Percentiles rank a stretch among this genome's conserved stretches.
Evolutionary conservation across 2,329 filamentous ascomycete genomes (phyloP).

Genomic region (Pyricularia sp.): DNA sequence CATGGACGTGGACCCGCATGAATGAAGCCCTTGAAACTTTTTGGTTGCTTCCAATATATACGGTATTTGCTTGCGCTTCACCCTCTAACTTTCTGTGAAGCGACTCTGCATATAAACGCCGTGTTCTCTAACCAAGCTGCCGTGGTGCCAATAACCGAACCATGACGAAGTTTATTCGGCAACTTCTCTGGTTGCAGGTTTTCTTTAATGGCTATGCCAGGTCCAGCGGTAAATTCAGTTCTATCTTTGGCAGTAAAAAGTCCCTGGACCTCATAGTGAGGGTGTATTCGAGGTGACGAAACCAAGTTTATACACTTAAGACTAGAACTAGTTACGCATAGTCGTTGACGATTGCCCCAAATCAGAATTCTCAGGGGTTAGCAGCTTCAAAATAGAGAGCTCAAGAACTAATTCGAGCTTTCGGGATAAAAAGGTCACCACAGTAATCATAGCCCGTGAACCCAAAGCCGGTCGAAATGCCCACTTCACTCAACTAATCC

Average conservation of each 20-base stretch:
- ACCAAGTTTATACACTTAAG: background rate
- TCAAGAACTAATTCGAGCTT: background rate
- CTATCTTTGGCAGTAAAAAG: background rate
- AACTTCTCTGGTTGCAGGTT: conserved; percentile 5
- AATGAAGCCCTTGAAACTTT: too few species aligned
- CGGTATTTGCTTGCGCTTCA: background rate
- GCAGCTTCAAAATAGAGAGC: too few species aligned
- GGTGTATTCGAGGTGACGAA: background rate
- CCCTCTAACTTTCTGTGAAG: background rate
- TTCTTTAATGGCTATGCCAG: conserved; percentile 5
- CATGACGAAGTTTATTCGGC: conserved; percentile 6
- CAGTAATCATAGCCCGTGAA: background rate
- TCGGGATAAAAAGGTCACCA: background rate
- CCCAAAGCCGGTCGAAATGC: background rate
- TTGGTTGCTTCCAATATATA: background rate
- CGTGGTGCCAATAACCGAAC: background rate
- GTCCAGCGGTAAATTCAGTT: conserved; percentile 5
- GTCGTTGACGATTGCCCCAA: background rate
- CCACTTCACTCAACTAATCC: background rate
- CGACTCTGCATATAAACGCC: background rate
- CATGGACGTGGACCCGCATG: too few species aligned
- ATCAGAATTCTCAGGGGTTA: too few species aligned
- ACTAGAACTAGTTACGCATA: background rate
- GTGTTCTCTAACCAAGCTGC: too few species aligned
- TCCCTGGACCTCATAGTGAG: background rate